These are phyloP conservation scores for Cercospora sp. DNA, from an alignment of 2,329 filamentous ascomycete genomes.

Conservation along the genomic window DNA sequence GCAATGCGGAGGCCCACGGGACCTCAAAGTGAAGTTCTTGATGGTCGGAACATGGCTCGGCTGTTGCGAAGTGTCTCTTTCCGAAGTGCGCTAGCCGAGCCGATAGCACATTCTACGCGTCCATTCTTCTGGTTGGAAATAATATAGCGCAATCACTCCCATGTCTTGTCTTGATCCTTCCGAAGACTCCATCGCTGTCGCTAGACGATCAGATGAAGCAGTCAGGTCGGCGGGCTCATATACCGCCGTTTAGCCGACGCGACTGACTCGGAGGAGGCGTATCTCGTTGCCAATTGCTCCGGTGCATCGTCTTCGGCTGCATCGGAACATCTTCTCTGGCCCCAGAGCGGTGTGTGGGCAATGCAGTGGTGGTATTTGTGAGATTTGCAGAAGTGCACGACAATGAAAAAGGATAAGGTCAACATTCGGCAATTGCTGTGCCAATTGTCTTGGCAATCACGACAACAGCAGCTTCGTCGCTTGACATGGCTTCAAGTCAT, in stretches of 20 bases:
- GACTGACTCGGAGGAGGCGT: neutral
- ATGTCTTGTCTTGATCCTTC: neutral
- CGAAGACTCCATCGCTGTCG: neutral
- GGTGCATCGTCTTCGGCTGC: neutral
- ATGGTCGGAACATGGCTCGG: neutral
- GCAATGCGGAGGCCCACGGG: conserved; percentile 2
- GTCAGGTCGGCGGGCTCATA: neutral
- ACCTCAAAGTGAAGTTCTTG: neutral
- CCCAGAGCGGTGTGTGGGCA: neutral
- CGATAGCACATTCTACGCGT: neutral
- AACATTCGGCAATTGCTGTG: neutral
- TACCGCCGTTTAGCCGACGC: neutral
- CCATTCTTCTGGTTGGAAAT: neutral
- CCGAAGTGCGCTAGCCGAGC: neutral
- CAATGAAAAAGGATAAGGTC: neutral
- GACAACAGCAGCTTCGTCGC: neutral
- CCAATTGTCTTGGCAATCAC: neutral
- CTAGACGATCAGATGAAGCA: neutral
- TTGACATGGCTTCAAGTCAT: neutral
- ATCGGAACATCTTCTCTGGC: neutral
- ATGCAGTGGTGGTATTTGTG: neutral
- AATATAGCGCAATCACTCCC: neutral
- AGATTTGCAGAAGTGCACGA: neutral
- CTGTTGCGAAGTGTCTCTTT: neutral
- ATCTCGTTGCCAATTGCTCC: neutral